These are phyloP conservation scores for Aspergillus indologenus DNA, from an alignment of 495 filamentous ascomycete genomes.

Conservation along the genomic window DNA sequence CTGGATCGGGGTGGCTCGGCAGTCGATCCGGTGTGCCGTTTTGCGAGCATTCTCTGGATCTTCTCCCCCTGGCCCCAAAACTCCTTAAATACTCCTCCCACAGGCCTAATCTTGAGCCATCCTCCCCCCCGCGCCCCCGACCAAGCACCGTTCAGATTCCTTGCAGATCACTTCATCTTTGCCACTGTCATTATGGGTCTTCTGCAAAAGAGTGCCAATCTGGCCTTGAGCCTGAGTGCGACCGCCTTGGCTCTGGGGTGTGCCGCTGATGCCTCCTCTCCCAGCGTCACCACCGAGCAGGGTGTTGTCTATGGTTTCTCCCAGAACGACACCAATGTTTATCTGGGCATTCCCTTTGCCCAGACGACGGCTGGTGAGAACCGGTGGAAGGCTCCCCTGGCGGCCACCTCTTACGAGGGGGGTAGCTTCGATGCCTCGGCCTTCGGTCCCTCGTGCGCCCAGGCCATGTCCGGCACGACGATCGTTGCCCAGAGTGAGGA, in stretches of 20 bases:
- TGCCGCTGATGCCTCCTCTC: conserved; percentile 2
- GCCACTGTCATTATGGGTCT: conserved; percentile 14
- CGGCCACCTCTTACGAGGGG: conserved; percentile 10
- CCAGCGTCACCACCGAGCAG: conserved; percentile 17
- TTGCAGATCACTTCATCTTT: neutral
- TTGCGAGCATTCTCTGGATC: too few species aligned
- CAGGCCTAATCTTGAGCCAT: neutral
- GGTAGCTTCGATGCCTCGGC: conserved; percentile 21
- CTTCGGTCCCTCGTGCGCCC: conserved; percentile 26
- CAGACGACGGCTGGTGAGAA: conserved; percentile 26
- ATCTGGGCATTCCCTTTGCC: conserved; percentile 29
- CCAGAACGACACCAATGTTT: conserved; percentile 25
- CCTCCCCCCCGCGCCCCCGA: neutral
- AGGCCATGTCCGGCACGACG: conserved; percentile 24
- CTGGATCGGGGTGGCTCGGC: neutral
- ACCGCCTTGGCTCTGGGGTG: conserved; percentile 13
- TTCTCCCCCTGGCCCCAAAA: neutral
- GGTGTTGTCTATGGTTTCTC: conserved; percentile 20
- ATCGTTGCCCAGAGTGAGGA: conserved; percentile 27
- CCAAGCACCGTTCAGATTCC: neutral
- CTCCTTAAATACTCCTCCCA: conserved; percentile 3
- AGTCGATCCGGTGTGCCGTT: neutral
- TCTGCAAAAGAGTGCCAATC: conserved; percentile 8
- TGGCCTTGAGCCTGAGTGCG: conserved; percentile 10
- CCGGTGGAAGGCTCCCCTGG: conserved; percentile 27